Evolutionary conservation across 805 yeast species (phyloP).

Genomic region (Kodamaea sagamina): DNA sequence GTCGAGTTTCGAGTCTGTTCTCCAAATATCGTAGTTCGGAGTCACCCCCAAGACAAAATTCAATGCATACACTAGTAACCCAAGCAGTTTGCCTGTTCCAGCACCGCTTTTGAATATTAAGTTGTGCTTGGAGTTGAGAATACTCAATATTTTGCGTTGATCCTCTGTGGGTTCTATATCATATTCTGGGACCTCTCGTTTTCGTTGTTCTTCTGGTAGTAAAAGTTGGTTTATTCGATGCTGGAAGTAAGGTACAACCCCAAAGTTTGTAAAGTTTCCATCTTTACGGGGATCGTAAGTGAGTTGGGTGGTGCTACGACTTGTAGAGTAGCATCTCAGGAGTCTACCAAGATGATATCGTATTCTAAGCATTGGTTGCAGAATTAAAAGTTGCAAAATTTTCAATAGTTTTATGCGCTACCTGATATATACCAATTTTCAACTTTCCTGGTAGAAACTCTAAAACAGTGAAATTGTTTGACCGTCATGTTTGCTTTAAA

Average conservation of each 20-base stretch:
- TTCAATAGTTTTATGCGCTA: neutral
- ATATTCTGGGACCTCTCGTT: conserved; percentile 9
- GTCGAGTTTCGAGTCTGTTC: conserved; percentile 16
- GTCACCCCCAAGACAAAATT: conserved; percentile 21
- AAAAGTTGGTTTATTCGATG: conserved; percentile 19
- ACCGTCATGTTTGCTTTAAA: no score
- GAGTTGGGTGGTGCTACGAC: neutral
- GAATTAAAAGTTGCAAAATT: conserved; percentile 8
- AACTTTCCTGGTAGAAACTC: no score
- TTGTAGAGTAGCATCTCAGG: neutral
- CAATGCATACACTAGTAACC: conserved; percentile 21
- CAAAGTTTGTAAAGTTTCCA: conserved; percentile 23
- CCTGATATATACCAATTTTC: neutral
- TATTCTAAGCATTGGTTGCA: neutral
- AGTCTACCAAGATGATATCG: neutral
- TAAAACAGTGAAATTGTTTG: no score
- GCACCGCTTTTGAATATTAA: conserved; percentile 17
- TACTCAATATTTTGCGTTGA: conserved; percentile 23
- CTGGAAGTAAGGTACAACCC: conserved; percentile 28
- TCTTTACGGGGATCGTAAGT: conserved; percentile 15
- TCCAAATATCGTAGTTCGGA: conserved; percentile 20
- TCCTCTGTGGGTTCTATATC: conserved; percentile 23
- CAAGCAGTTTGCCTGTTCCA: conserved; percentile 25
- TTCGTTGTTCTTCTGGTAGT: conserved; percentile 6
- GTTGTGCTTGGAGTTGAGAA: conserved; percentile 20